These are phyloP conservation scores for Xanthoconium separans DNA, from an alignment of 1,284 basidiomycete genomes.

Conservation along the genomic window DNA sequence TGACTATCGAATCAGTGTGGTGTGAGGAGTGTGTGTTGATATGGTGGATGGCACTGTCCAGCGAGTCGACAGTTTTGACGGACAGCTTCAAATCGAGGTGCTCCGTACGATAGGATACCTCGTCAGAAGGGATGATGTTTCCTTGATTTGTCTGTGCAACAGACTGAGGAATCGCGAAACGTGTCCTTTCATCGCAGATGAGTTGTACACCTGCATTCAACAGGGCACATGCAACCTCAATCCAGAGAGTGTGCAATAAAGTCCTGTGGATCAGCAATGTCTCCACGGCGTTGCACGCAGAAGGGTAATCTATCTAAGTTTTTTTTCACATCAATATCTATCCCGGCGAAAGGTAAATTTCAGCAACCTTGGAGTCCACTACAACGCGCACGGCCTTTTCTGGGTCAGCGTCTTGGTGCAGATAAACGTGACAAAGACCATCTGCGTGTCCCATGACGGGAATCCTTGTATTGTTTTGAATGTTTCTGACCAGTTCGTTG, in stretches of 20 bases:
- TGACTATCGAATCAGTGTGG: slow-evolving; percentile 94
- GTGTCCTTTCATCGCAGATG: slow-evolving; percentile 72
- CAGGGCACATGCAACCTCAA: slow-evolving; percentile 72
- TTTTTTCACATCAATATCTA: background rate
- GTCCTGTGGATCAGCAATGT: slow-evolving; percentile 84
- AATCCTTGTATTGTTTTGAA: slow-evolving; percentile 90
- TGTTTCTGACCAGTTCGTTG: slow-evolving; percentile 85
- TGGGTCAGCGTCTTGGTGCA: slow-evolving; percentile 81
- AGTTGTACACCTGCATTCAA: slow-evolving; percentile 72
- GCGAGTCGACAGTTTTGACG: slow-evolving; percentile 71
- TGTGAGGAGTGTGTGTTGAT: slow-evolving; percentile 94
- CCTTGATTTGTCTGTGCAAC: slow-evolving; percentile 34
- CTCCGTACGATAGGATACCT: slow-evolving; percentile 81
- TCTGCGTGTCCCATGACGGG: slow-evolving; percentile 99
- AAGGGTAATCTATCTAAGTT: slow-evolving; percentile 85
- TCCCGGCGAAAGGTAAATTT: background rate
- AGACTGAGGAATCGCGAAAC: slow-evolving; percentile 47
- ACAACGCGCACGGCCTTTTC: slow-evolving; percentile 81
- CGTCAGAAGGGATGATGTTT: slow-evolving; percentile 52
- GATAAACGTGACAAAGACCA: slow-evolving; percentile 87
- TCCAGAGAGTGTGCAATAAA: slow-evolving; percentile 76
- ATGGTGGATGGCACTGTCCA: slow-evolving; percentile 77
- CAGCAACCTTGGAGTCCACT: slow-evolving; percentile 86
- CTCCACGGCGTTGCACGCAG: slow-evolving; percentile 94
- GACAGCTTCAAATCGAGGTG: slow-evolving; percentile 85